Evolutionary conservation across 2,329 filamentous ascomycete species (phyloP), one percentile per base, ranked within the genome.

Genomic region (Colletotrichum liaoningense): DNA sequence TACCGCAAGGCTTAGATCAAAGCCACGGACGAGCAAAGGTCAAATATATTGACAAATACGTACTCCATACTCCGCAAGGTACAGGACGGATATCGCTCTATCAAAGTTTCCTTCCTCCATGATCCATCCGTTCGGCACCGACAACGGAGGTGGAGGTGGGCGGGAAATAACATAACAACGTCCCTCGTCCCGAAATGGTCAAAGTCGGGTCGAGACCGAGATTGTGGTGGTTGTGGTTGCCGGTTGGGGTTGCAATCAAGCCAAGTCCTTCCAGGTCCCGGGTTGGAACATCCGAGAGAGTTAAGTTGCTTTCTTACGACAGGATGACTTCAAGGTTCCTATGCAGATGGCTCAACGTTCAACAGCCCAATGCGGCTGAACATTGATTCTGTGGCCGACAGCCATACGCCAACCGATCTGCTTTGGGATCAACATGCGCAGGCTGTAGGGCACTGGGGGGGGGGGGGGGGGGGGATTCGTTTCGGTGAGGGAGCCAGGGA

Each of bases 251-350:
- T 64, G 49, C 64, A 63, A 28, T 35, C 55, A 57, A 38, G 60
- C 60, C 67, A 65, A 65, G 54, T 42, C 54, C 46, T 35, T 35
- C 57, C 55, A 67, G 59, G 66, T 69, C 57, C 59, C 66, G 54
- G 59, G 28, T 38, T 69, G 59, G 42, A 69, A 69, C 54, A 59
- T 54, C 58, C 69, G 66, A 55, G 59, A 72, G 64, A 63, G 19
- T 30, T 63, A 42, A 59, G 28, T 19, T 52, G 42, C 30, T 54
- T 33, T 69, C 65, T 59, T 19, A 56, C 38, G 28, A 11, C 66
- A 54, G 60, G 54, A 52, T 38, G 52, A 38, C 57, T 69, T 54
- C 58, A 69, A 69, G 59, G 58, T 69, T 69, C 52, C 54, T 56
- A 56, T 69, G 59, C 58, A 42, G 63, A 65, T 49, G 16, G 30